Evolutionary conservation across 306 rosid genomes (phyloP), one percentile per base, ranked within the genome.

Genomic region (Chamaecrista fasciculata): DNA sequence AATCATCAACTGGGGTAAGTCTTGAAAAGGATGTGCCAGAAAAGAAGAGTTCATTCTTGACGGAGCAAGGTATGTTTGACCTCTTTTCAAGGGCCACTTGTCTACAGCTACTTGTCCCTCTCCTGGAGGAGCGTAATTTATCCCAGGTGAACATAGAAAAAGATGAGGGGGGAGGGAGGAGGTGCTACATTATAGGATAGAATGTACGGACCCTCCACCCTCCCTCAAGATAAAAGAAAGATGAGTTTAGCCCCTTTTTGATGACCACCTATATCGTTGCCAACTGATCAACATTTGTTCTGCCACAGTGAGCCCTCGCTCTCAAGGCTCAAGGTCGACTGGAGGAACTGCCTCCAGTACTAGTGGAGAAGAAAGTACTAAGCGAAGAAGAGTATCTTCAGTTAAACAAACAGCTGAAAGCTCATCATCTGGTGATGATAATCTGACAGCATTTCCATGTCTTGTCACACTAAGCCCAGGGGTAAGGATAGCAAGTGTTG

Each of bases 391-490:
- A 76, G 70, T 87, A 43, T 86, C 88, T 33, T 78, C 96, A 11
- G 83, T 86, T 47, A 90, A 89, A 78, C 92, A 86, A 76, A 75
- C 84, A 40, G 89, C 87, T 70, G 96, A 92, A 78, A 80, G 87
- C 79, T 84, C 92, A 4, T 86, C 91, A 20, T 79, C 96, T 43
- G 80, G 85, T 61, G 98, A 92, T 63, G 98, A 92, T 79, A 61
- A 62, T 76, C 88, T 80, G 43, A 81, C 96, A 4, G 93, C 98
- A 25, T 76, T 90, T 68, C 96, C 98, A 2, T 90, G 93, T 77
- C 93, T 92, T 66, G 96, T 92, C 34, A 73, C 93, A 18, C 81
- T 92, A 55, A 92, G 82, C 66, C 89, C 93, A 0, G 96, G 98
- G 25, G 74, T 92, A 37, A 84, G 88, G 78, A 90, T 92, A 80